Evolutionary conservation across 805 yeast species (phyloP).

Genomic region (Schwanniomyces vanrijiae): DNA sequence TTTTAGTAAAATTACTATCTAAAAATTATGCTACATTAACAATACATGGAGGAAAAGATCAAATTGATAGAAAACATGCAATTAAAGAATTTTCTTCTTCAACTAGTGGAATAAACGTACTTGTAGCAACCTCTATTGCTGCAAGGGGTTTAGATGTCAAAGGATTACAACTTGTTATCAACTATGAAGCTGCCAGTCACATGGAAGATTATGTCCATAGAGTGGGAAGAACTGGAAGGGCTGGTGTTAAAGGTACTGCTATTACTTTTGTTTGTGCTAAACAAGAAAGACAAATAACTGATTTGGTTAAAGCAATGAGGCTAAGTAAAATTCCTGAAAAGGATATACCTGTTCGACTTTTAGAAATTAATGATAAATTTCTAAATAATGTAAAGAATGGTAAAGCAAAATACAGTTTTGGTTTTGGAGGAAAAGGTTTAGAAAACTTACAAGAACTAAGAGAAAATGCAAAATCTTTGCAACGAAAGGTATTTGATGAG

Average conservation of each 20-base stretch:
- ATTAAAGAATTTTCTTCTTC: constrained; percentile 61
- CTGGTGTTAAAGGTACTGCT: constrained; percentile 67
- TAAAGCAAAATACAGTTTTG: constrained; percentile 61
- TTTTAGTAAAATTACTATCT: constrained; percentile 53
- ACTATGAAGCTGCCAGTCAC: constrained; percentile 73
- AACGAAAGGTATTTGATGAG: constrained; percentile 48
- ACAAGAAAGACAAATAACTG: constrained; percentile 66
- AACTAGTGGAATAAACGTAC: constrained; percentile 55
- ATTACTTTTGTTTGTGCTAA: constrained; percentile 61
- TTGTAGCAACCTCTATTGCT: constrained; percentile 91
- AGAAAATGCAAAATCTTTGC: constrained; percentile 48
- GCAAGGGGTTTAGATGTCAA: constrained; percentile 97
- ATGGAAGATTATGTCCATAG: constrained; percentile 96
- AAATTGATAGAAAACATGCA: constrained; percentile 74
- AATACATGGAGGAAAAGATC: constrained; percentile 92
- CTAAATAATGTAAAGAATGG: constrained; percentile 64
- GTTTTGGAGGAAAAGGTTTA: constrained; percentile 93
- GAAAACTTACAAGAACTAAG: constrained; percentile 70
- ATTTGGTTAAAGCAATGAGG: constrained; percentile 66
- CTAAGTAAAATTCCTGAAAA: constrained; percentile 45
- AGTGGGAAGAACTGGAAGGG: constrained; percentile 95
- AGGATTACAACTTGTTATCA: constrained; percentile 73
- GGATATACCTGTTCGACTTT: constrained; percentile 52
- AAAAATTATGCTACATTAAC: constrained; percentile 61
- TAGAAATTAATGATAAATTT: constrained; percentile 53